Conservation (phyloP, 495 filamentous ascomycete genomes). For the Echria macrotheca region DNA sequence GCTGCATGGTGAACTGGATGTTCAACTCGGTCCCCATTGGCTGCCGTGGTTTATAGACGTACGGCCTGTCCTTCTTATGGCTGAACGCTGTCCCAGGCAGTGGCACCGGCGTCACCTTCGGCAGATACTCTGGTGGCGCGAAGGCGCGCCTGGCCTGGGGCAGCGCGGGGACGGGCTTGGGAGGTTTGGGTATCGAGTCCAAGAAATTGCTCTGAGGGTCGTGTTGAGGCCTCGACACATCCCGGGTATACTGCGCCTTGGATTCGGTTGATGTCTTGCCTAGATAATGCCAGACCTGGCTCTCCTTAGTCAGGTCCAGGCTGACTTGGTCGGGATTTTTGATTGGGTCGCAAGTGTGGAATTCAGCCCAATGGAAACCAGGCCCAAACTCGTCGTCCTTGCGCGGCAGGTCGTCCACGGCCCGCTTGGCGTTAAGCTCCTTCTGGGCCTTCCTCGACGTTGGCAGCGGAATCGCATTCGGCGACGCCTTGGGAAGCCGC, state of each 20-base stretch:
- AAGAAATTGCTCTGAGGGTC: slow-evolving; percentile 58
- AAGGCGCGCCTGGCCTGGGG: slow-evolving; percentile 15
- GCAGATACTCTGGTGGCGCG: background rate
- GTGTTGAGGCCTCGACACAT: slow-evolving; percentile 52
- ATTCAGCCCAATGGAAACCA: slow-evolving; percentile 74
- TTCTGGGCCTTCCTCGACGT: slow-evolving; percentile 50
- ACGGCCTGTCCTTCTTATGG: slow-evolving; percentile 44
- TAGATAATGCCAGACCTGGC: slow-evolving; percentile 87
- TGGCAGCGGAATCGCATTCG: slow-evolving; percentile 52
- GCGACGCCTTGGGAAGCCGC: slow-evolving; percentile 57
- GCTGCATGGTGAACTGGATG: slow-evolving; percentile 33
- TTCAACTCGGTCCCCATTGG: slow-evolving; percentile 22
- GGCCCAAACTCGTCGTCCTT: slow-evolving; percentile 66
- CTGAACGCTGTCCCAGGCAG: background rate
- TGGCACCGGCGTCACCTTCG: slow-evolving; percentile 5
- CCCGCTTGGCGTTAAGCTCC: slow-evolving; percentile 51
- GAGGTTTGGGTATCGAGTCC: slow-evolving; percentile 53
- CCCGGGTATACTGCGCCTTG: slow-evolving; percentile 86
- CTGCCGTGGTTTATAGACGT: slow-evolving; percentile 50
- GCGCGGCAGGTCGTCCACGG: slow-evolving; percentile 55
- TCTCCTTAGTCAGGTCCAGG: slow-evolving; percentile 61
- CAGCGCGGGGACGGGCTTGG: slow-evolving; percentile 20
- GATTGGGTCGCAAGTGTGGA: slow-evolving; percentile 55
- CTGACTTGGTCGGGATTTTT: slow-evolving; percentile 40
- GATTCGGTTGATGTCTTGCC: slow-evolving; percentile 84